A percentile compares a stretch with the other conserved stretches of the same genome.
Conservation (phyloP, 164 flowering plant genomes). For the Houttuynia cordata region DNA sequence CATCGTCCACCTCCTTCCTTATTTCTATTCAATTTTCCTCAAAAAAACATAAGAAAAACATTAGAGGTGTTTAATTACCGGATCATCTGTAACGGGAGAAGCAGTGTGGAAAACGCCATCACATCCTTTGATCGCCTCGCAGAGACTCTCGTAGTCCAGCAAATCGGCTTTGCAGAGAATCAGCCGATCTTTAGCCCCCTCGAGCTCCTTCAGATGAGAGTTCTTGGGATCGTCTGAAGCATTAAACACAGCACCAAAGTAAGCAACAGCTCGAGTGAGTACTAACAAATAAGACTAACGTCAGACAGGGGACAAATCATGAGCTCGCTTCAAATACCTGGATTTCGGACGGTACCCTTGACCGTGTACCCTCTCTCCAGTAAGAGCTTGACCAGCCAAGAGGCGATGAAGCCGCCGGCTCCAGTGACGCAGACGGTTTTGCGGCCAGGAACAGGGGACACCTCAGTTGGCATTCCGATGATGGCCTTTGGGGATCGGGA, state of each 20-base stretch:
- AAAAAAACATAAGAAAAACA: not conserved
- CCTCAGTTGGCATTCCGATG: slow-evolving; percentile 25
- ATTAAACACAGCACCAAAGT: too few species aligned
- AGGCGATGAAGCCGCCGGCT: slow-evolving; percentile 80
- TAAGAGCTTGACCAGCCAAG: slow-evolving; percentile 75
- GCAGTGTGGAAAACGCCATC: slow-evolving; percentile 96
- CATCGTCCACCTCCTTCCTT: not conserved
- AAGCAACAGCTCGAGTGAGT: not conserved
- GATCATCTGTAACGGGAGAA: slow-evolving; percentile 93
- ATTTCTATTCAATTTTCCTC: not conserved
- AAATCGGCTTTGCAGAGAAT: slow-evolving; percentile 66
- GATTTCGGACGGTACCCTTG: slow-evolving; percentile 67
- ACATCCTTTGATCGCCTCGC: slow-evolving; percentile 65
- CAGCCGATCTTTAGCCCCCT: slow-evolving; percentile 70
- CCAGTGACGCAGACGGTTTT: slow-evolving; percentile 73
- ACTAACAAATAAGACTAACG: not conserved
- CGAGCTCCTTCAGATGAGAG: slow-evolving; percentile 61
- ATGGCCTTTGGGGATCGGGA: not conserved
- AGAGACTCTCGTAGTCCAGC: slow-evolving; percentile 55
- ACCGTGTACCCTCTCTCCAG: slow-evolving; percentile 60
- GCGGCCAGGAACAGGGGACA: slow-evolving; percentile 19
- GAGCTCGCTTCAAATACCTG: slow-evolving; percentile 23
- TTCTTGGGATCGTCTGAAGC: slow-evolving; percentile 78
- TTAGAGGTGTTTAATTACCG: slow-evolving; percentile 27
- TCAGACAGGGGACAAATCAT: too few species aligned